Evolutionary conservation across 352 stramenopile species (phyloP).

Genomic region (Phytophthora crassamura): DNA sequence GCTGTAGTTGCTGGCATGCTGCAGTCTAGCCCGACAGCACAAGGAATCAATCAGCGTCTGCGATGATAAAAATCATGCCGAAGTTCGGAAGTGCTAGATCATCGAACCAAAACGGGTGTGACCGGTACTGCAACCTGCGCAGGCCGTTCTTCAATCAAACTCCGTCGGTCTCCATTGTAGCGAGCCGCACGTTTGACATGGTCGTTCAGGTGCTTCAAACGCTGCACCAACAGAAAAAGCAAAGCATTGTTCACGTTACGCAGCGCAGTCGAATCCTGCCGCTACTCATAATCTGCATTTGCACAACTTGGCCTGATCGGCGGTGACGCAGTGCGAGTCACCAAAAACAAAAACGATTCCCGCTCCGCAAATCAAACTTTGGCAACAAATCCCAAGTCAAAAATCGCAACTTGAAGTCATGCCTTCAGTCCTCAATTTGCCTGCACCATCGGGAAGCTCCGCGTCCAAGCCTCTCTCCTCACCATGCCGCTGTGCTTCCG

Average conservation of each 20-base stretch:
- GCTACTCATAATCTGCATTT: constrained; percentile 11
- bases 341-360: not conserved
- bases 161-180: constrained; percentile 15
- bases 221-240: constrained; percentile 4
- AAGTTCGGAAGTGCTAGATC: too few species aligned
- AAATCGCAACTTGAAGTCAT: constrained; percentile 27
- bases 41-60: too few species aligned
- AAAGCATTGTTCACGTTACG: constrained; percentile 27
- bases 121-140: too few species aligned
- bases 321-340: too few species aligned
- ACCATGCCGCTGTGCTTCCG: constrained; percentile 12
- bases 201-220: not conserved
- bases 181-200: not conserved
- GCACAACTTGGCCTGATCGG: not conserved
- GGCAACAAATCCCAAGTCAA: constrained; percentile 20
- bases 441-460: constrained; percentile 39
- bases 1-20: too few species aligned
- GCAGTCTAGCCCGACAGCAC: too few species aligned
- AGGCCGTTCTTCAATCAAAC: too few species aligned
- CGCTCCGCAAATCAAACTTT: constrained; percentile 27
- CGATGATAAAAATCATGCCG: too few species aligned
- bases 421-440: constrained; percentile 36
- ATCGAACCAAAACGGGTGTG: too few species aligned
- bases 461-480: not conserved
- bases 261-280: not conserved